phyloP scores from a whole-genome alignment of 768 basidiomycete species.

The Leccinum uliginosum region DNA sequence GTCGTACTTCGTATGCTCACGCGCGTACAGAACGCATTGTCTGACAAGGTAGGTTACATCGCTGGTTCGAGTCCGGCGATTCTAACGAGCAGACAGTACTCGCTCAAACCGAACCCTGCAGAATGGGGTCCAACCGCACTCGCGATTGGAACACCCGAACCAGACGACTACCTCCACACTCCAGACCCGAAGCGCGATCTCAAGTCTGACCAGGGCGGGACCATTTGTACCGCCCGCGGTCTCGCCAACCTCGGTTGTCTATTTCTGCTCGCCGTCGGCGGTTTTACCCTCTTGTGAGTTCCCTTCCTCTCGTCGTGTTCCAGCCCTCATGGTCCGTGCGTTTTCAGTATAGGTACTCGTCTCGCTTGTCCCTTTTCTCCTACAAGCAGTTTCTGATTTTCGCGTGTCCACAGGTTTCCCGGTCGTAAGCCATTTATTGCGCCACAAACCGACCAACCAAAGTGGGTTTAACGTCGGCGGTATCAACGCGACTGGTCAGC shows the following conservation, averaged over 20 bases:
- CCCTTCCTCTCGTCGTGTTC: neutral
- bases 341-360: slow-evolving; percentile 16
- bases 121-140: slow-evolving; percentile 47
- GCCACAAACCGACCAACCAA: slow-evolving; percentile 36
- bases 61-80: neutral
- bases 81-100: slow-evolving; percentile 28
- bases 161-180: slow-evolving; percentile 62
- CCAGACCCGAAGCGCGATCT: slow-evolving; percentile 54
- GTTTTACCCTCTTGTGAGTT: slow-evolving; percentile 56
- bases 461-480: slow-evolving; percentile 74
- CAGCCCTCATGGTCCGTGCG: neutral
- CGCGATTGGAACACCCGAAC: slow-evolving; percentile 43
- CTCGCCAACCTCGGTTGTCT: slow-evolving; percentile 67
- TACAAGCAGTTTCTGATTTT: neutral
- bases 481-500: slow-evolving; percentile 69
- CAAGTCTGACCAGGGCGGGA: slow-evolving; percentile 52
- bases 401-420: slow-evolving; percentile 42
- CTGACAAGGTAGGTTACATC: slow-evolving; percentile 19
- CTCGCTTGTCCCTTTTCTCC: too few relatives aligned
- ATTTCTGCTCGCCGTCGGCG: slow-evolving; percentile 44
- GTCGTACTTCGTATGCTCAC: neutral
- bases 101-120: slow-evolving; percentile 40
- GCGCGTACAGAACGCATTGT: slow-evolving; percentile 22
- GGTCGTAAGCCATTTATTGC: slow-evolving; percentile 42
- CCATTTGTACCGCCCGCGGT: slow-evolving; percentile 58